Conservation (phyloP, 768 basidiomycete species). For the Termitomyces sp. region DNA sequence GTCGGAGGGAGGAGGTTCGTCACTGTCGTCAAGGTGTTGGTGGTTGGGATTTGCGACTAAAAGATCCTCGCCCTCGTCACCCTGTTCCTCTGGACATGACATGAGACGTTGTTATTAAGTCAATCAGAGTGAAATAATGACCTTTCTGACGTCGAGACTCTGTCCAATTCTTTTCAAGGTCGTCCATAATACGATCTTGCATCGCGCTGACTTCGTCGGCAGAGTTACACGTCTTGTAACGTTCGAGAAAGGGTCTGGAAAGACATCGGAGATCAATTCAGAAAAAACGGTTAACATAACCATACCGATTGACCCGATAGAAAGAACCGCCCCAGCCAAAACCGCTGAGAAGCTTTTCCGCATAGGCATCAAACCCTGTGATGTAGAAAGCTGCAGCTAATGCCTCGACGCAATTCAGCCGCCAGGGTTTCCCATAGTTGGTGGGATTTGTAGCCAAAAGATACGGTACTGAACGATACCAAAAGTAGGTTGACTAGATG, state of each 20-base stretch:
- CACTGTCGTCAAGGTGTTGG: conserved; percentile 13
- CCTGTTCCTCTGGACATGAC: conserved; percentile 16
- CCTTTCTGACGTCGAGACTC: conserved; percentile 53
- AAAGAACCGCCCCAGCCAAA: conserved; percentile 95
- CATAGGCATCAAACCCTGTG: conserved; percentile 80
- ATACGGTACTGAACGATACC: conserved; percentile 73
- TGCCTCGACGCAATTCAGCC: conserved; percentile 91
- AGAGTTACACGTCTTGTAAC: conserved; percentile 69
- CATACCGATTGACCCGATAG: conserved; percentile 78
- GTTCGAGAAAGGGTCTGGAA: conserved; percentile 60
- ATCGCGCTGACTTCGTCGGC: conserved; percentile 52
- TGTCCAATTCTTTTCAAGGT: conserved; percentile 60
- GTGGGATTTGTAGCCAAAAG: conserved; percentile 94
- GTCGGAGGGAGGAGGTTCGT: conserved; percentile 6
- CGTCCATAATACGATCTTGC: conserved; percentile 68
- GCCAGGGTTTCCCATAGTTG: conserved; percentile 98
- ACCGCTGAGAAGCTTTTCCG: conserved; percentile 68
- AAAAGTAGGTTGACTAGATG: not conserved
- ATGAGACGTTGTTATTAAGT: not conserved
- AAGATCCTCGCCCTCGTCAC: conserved; percentile 49
- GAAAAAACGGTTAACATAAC: conserved; percentile 6
- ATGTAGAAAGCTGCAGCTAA: conserved; percentile 95
- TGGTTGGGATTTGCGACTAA: conserved; percentile 72
- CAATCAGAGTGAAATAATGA: conserved; percentile 11
- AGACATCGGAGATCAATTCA: not conserved